These are phyloP conservation scores for Lycium ferocissimum DNA, from an alignment of 257 asterid species.

Conservation along the genomic window DNA sequence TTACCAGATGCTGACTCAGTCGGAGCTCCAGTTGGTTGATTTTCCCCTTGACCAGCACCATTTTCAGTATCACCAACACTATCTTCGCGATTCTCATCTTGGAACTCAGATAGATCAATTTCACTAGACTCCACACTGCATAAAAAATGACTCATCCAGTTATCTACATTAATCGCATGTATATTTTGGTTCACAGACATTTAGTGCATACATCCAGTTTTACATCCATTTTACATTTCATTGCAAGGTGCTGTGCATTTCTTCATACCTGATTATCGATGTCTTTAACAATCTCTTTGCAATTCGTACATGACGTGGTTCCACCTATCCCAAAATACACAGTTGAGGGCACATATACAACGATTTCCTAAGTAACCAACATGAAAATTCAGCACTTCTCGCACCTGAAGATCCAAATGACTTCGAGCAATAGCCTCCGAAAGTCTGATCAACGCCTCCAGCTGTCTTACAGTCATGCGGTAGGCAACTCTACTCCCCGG, in stretches of 20 bases:
- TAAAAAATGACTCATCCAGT: conserved; percentile 29
- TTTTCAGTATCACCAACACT: conserved; percentile 48
- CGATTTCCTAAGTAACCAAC: not conserved
- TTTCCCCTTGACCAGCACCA: conserved; percentile 48
- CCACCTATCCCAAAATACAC: conserved; percentile 56
- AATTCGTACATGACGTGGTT: conserved; percentile 69
- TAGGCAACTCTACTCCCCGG: conserved; percentile 99
- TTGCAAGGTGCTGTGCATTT: conserved; percentile 23
- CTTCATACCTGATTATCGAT: conserved; percentile 80
- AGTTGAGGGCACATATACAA: conserved; percentile 23
- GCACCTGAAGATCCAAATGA: conserved; percentile 81
- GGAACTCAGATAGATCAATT: conserved; percentile 94
- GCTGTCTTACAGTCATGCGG: conserved; percentile 98
- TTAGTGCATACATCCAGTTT: not conserved
- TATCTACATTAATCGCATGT: not conserved
- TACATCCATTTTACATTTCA: not conserved
- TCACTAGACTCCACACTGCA: conserved; percentile 96
- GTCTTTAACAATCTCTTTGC: conserved; percentile 87
- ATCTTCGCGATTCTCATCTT: conserved; percentile 60
- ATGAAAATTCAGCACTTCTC: conserved; percentile 21
- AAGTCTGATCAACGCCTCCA: conserved; percentile 92
- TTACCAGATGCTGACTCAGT: conserved; percentile 52
- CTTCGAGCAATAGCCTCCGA: conserved; percentile 96
- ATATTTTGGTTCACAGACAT: not conserved
- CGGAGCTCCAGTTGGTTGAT: conserved; percentile 41